Base-by-base conservation (phyloP, 2,329 filamentous ascomycete species). In the Fusarium equiseti region DNA sequence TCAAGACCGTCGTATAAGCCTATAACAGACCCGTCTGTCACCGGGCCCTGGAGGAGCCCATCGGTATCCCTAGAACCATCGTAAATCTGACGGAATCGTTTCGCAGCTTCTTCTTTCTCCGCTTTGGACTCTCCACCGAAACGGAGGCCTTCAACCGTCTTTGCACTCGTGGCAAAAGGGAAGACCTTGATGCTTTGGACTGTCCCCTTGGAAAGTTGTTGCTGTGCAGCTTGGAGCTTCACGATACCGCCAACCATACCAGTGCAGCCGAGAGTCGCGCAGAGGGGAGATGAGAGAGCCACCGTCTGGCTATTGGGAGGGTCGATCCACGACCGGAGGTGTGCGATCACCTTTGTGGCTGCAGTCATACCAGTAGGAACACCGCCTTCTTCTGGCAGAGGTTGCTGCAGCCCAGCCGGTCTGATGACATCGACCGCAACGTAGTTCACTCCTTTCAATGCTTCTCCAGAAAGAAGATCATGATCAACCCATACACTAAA, bases 71-170 rank as follows among this genome's bases (percentile, higher is more conserved):
- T 86, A 31, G 83, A 78, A 31, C 84, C 86, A 22, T 89, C 88
- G 73, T 96, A 96, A 5, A 93, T 87, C 13, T 90, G 87, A 68
- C 89, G 88, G 66, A 97, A 90, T 45, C 89, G 88, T 75, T 91
- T 91, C 16, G 88, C 84, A 5, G 90, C 89, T 72, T 94, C 93
- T 76, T 97, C 93, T 55, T 91, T 90, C 72, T 96, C 93, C 8
- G 92, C 88, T 73, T 93, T 93, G 1, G 93, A 92, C 73, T 97
- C 94, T 16, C 94, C 93, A 7, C 95, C 95, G 77, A 98, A 97
- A 74, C 90, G 94, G 24, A 98, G 84, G 0, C 91, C 91, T 48
- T 91, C 86, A 38, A 85, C 87, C 42, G 85, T 81, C 72, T 89
- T 90, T 6, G 85, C 82, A 24, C 82, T 81, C 2, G 86, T 82